phyloP scores from a whole-genome alignment of 768 basidiomycete genomes.

The Boletellus sp. region DNA sequence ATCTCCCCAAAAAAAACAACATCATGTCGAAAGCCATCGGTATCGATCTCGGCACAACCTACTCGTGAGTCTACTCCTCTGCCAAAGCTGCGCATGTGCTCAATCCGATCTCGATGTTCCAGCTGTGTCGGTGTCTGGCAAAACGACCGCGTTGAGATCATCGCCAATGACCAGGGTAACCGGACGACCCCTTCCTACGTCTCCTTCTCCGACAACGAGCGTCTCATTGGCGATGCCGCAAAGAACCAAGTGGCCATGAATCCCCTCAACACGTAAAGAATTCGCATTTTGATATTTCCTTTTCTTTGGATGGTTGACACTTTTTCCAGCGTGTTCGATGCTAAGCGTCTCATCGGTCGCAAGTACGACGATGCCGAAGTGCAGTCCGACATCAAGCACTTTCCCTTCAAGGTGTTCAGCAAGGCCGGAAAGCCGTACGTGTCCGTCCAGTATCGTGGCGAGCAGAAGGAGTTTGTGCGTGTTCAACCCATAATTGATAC shows the following conservation, averaged over 20 bases:
- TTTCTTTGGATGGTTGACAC: conserved; percentile 1
- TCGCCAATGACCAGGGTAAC: conserved; percentile 93
- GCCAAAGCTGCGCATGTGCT: not conserved
- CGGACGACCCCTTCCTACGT: conserved; percentile 96
- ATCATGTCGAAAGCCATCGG: conserved; percentile 83
- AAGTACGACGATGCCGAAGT: conserved; percentile 86
- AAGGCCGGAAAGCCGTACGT: conserved; percentile 88
- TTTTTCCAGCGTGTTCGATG: conserved; percentile 80
- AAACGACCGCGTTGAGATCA: conserved; percentile 99
- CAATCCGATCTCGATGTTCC: conserved; percentile 5
- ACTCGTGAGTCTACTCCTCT: conserved; percentile 58
- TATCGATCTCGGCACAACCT: conserved; percentile 90
- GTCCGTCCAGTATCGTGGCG: conserved; percentile 86
- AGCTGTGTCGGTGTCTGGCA: conserved; percentile 99
- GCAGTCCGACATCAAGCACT: conserved; percentile 82
- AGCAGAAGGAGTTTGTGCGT: conserved; percentile 89
- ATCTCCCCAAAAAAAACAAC: conserved; percentile 5
- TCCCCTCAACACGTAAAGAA: conserved; percentile 84
- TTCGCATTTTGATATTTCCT: not conserved
- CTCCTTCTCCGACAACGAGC: conserved; percentile 91
- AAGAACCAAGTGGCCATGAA: conserved; percentile 99
- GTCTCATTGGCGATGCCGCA: conserved; percentile 97
- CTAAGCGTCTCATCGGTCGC: conserved; percentile 96
- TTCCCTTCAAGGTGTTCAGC: conserved; percentile 89
- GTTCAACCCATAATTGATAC: not conserved